A percentile compares a stretch with the other conserved stretches of the same genome.
Evolutionary conservation across 352 stramenopile genomes (phyloP).

Genomic region (Phytophthora macrochlamydospora): DNA sequence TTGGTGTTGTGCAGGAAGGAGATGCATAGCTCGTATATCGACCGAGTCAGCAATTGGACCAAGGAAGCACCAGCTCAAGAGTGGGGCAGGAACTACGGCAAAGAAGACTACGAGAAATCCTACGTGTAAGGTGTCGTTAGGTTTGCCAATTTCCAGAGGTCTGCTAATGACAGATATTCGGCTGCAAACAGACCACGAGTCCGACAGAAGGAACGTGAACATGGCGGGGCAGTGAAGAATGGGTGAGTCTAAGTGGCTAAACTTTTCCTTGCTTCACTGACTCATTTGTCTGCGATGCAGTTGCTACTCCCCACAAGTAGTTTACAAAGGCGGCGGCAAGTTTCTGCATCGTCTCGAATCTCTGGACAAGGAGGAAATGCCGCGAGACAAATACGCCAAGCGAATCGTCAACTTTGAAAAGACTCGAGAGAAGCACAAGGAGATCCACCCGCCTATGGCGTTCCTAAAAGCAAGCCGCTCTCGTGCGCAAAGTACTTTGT

Average conservation of each 20-base stretch:
- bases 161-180: neutral
- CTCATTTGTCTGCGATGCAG: conserved; percentile 11
- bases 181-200: conserved; percentile 40
- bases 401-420: conserved; percentile 64
- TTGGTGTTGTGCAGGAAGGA: conserved; percentile 44
- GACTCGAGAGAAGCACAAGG: conserved; percentile 63
- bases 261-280: too few relatives aligned
- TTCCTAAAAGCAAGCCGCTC: conserved; percentile 61
- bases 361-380: conserved; percentile 13
- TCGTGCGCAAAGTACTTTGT: conserved; percentile 68
- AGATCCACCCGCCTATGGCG: conserved; percentile 69
- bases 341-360: conserved; percentile 38
- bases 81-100: conserved; percentile 63
- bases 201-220: conserved; percentile 46
- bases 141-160: neutral
- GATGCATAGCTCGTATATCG: conserved; percentile 69
- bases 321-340: conserved; percentile 65
- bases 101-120: conserved; percentile 48
- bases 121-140: conserved; percentile 49
- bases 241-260: conserved; percentile 28
- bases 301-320: conserved; percentile 50
- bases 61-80: conserved; percentile 42
- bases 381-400: conserved; percentile 49
- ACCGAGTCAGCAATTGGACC: conserved; percentile 62
- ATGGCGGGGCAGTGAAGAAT: conserved; percentile 48